Evolutionary conservation across 371 early-diverging fungal species (phyloP).

Genomic region (Mucor piriformis): DNA sequence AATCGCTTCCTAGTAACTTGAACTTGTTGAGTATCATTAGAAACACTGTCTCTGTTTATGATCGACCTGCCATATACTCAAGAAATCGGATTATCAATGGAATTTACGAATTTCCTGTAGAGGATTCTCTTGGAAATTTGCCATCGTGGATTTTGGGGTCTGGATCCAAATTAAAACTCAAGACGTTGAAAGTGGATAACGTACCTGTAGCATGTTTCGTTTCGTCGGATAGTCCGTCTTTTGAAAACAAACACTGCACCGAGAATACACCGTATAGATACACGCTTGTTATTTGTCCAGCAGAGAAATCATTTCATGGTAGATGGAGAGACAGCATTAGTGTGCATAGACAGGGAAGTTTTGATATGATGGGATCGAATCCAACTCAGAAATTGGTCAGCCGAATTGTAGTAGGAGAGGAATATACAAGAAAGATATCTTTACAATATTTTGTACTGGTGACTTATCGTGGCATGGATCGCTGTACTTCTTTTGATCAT

Average conservation of each 20-base stretch:
- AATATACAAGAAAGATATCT: conserved; percentile 9
- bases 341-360: conserved; percentile 27
- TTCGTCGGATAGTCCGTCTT: conserved; percentile 35
- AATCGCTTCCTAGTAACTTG: conserved; percentile 43
- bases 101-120: conserved; percentile 39
- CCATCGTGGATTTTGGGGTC: conserved; percentile 70
- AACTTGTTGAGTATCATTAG: conserved; percentile 65
- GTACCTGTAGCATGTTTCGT: conserved; percentile 42
- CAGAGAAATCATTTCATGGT: background rate
- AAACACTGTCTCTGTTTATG: conserved; percentile 60
- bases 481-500: conserved; percentile 10
- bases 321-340: conserved; percentile 16
- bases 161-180: conserved; percentile 67
- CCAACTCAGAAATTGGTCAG: conserved; percentile 6
- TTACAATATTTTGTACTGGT: conserved; percentile 41
- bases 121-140: conserved; percentile 47
- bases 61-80: conserved; percentile 67
- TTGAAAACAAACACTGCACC: conserved; percentile 15
- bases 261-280: conserved; percentile 21
- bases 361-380: conserved; percentile 20
- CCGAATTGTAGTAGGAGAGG: background rate
- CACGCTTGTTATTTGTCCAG: conserved; percentile 32
- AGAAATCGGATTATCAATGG: conserved; percentile 64
- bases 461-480: conserved; percentile 35
- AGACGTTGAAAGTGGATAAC: conserved; percentile 21